phyloP scores from a whole-genome alignment of 192 early-diverging fungal genomes.

The Coemansia sp. region DNA sequence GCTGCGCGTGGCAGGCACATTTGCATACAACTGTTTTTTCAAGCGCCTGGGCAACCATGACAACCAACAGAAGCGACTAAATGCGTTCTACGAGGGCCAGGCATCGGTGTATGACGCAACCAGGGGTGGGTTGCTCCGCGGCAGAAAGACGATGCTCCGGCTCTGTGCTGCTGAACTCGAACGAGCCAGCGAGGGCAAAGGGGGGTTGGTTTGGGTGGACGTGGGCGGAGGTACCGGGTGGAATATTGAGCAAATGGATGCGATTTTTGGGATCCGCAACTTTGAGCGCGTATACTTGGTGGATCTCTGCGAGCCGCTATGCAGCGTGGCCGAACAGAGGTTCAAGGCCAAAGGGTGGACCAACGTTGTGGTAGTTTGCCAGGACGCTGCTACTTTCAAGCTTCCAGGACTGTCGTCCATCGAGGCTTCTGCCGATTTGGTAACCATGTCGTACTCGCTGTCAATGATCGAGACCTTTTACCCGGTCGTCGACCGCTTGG shows the following conservation, averaged over 20 bases:
- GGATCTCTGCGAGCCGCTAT: constrained; percentile 79
- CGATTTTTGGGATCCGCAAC: constrained; percentile 66
- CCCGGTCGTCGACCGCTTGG: constrained; percentile 67
- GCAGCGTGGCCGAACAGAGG: constrained; percentile 71
- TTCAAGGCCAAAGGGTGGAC: constrained; percentile 76
- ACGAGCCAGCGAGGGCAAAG: neutral
- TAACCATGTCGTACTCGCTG: constrained; percentile 87
- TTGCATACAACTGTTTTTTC: constrained; percentile 76
- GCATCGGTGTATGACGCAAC: constrained; percentile 79
- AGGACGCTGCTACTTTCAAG: constrained; percentile 71
- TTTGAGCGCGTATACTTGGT: constrained; percentile 79
- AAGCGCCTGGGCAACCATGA: constrained; percentile 64
- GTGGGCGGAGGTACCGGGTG: constrained; percentile 70
- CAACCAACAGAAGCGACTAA: constrained; percentile 70
- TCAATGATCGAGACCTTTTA: constrained; percentile 82
- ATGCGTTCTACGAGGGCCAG: constrained; percentile 79
- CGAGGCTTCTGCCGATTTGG: constrained; percentile 65
- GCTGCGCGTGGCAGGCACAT: constrained; percentile 19
- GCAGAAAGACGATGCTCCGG: constrained; percentile 75
- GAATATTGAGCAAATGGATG: constrained; percentile 79
- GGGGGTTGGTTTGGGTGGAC: constrained; percentile 61
- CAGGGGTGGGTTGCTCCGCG: constrained; percentile 67
- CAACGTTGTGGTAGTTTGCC: constrained; percentile 77
- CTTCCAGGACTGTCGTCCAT: constrained; percentile 57
- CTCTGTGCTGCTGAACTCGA: constrained; percentile 77